Base-by-base conservation (phyloP, 2,329 filamentous ascomycete genomes). In the Trichophyton rubrum region DNA sequence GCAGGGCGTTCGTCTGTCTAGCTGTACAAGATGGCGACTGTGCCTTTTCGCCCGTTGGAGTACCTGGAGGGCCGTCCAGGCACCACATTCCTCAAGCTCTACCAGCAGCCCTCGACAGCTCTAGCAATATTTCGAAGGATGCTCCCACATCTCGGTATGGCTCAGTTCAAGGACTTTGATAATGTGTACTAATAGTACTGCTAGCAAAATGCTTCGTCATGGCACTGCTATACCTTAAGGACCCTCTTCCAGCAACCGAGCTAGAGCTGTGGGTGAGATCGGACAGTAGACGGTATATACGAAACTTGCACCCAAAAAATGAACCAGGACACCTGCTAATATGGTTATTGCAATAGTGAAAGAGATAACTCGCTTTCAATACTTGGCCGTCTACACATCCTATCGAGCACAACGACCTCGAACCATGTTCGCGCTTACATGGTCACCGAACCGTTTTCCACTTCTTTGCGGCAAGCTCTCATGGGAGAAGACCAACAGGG, bases 121-220 rank as follows among this genome's bases (percentile, higher is more conserved):
- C 85, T 99, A 66, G 93, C 93, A 66, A 91, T 99, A 69, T 97
- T 97, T 73, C 85, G 93, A 67, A 91, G 93, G 77, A 96, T 99
- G 90, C 82, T 99, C 62, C 90, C 93, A 61, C 88, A 95, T 70
- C 77, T 97, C 63, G 90, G 88, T 91, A 79, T 35, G 57, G n/a
- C 24, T 8, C 47, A 33, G 22, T 41, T 33, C 2, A 13, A 2
- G 3, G 17, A 35, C 35, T 20, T 51, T n/a, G 47, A 51, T 58
- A 15, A 62, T 65, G 35, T 51, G 27, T 59, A 55, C 58, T 63
- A 66, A 63, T 63, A 35, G 13, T 43, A 60, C 60, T 66, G 33
- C 66, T 68, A 89, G 92, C 93, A 67, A 97, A 99, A 80, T 90
- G 86, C 15, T 87, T 99, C 69, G 92, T 99, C 63, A 96, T 96